These are phyloP conservation scores for Fusarium sp. DNA, from an alignment of 2,329 filamentous ascomycete genomes.

Conservation along the genomic window DNA sequence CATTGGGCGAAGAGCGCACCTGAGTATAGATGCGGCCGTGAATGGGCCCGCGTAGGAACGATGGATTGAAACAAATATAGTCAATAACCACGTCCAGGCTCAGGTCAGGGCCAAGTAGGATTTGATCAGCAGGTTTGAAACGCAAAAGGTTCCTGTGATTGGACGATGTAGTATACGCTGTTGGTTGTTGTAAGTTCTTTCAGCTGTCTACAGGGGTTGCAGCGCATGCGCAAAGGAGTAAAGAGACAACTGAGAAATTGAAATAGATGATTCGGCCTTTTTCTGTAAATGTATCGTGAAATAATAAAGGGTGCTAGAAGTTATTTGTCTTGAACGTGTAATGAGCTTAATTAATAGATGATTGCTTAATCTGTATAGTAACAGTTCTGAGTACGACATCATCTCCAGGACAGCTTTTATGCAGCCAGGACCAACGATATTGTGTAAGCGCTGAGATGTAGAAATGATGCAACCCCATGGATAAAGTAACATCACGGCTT, in stretches of 20 bases:
- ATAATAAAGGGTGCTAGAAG: not conserved
- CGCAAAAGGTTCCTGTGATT: slow-evolving; percentile 1
- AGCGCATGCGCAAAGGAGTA: not conserved
- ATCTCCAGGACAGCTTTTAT: no score
- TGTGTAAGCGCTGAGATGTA: slow-evolving; percentile 12
- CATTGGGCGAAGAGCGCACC: not conserved
- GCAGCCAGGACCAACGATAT: not conserved
- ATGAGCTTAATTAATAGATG: no score
- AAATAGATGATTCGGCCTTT: not conserved
- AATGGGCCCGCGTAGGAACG: not conserved
- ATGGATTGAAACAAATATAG: slow-evolving; percentile 8
- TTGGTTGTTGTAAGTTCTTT: slow-evolving; percentile 35
- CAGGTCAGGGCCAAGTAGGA: not conserved
- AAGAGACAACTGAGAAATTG: not conserved
- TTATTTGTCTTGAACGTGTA: not conserved
- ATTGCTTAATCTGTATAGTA: no score
- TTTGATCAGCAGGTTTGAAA: slow-evolving; percentile 22
- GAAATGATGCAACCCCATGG: not conserved
- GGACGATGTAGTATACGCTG: slow-evolving; percentile 54
- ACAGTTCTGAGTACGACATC: no score
- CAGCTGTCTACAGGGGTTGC: slow-evolving; percentile 26
- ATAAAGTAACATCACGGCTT: not conserved
- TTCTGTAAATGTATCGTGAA: no score
- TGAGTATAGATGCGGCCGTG: not conserved
- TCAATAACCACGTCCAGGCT: not conserved